Evolutionary conservation across 306 rosid species (phyloP).

Genomic region (Canavalia gladiata): DNA sequence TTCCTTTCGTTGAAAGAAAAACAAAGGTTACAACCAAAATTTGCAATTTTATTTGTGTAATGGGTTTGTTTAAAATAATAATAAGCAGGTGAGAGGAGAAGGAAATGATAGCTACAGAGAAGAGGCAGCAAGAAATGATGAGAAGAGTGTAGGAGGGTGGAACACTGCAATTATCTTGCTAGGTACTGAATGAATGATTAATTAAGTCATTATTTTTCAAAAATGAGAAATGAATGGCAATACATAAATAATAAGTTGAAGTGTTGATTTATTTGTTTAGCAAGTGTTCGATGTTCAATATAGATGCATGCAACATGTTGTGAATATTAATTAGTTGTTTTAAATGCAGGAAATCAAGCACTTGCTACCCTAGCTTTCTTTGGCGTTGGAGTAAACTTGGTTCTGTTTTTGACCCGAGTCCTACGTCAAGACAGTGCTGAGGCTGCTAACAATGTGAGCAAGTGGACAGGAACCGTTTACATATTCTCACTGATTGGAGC

Average conservation of each 20-base stretch:
- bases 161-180: slow-evolving; percentile 54
- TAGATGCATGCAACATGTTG: background rate
- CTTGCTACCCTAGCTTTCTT: slow-evolving; percentile 73
- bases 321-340: background rate
- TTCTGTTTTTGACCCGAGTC: slow-evolving; percentile 65
- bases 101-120: slow-evolving; percentile 19
- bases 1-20: background rate
- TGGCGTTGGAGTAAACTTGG: slow-evolving; percentile 74
- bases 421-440: slow-evolving; percentile 57
- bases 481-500: slow-evolving; percentile 67
- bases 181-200: slow-evolving; percentile 44
- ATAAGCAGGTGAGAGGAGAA: slow-evolving; percentile 39
- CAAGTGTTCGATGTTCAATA: too few species aligned
- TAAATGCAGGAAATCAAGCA: slow-evolving; percentile 63
- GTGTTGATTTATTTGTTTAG: too few species aligned
- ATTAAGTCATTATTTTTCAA: background rate
- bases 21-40: background rate
- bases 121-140: slow-evolving; percentile 1
- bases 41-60: background rate
- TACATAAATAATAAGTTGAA: too few species aligned
- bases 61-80: background rate
- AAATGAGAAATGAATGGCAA: too few species aligned
- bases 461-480: slow-evolving; percentile 72
- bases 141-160: slow-evolving; percentile 56
- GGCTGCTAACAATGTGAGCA: slow-evolving; percentile 69